These are phyloP conservation scores for Amphirosellinia nigrospora DNA, from an alignment of 495 filamentous ascomycete species.

Conservation along the genomic window DNA sequence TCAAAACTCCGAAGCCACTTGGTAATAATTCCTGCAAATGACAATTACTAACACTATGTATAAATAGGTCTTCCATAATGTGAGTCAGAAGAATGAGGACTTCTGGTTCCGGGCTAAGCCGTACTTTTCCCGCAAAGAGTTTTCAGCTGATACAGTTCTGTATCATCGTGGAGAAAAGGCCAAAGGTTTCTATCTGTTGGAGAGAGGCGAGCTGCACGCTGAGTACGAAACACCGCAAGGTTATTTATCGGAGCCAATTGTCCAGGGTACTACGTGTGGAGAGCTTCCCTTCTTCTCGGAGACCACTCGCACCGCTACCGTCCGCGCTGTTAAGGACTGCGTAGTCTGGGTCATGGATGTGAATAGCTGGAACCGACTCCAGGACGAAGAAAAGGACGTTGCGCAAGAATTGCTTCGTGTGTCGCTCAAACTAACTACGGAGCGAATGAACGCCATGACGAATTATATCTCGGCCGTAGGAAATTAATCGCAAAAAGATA, in stretches of 20 bases:
- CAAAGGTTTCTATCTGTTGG: conserved; percentile 88
- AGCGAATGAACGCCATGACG: conserved; percentile 90
- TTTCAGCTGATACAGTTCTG: conserved; percentile 70
- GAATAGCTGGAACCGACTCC: conserved; percentile 71
- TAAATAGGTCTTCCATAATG: conserved; percentile 72
- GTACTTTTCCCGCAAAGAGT: conserved; percentile 73
- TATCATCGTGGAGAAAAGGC: conserved; percentile 74
- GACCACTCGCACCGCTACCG: conserved; percentile 84
- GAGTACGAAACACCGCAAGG: conserved; percentile 93
- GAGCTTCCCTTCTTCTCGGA: conserved; percentile 95
- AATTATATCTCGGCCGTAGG: conserved; percentile 50
- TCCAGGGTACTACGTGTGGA: conserved; percentile 92
- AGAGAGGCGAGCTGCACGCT: conserved; percentile 83
- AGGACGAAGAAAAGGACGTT: conserved; percentile 72
- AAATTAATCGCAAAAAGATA: conserved; percentile 26
- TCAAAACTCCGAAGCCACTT: background rate
- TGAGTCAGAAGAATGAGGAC: conserved; percentile 84
- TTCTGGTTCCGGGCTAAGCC: conserved; percentile 85
- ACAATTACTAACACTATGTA: background rate
- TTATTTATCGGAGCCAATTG: conserved; percentile 85
- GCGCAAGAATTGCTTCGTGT: conserved; percentile 85
- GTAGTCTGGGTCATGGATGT: conserved; percentile 80
- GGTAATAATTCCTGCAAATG: background rate
- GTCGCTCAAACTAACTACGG: conserved; percentile 83
- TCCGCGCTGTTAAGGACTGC: conserved; percentile 78